Evolutionary conservation across 1,139 yeast species (phyloP).

Genomic region (Dujonia santamariae): DNA sequence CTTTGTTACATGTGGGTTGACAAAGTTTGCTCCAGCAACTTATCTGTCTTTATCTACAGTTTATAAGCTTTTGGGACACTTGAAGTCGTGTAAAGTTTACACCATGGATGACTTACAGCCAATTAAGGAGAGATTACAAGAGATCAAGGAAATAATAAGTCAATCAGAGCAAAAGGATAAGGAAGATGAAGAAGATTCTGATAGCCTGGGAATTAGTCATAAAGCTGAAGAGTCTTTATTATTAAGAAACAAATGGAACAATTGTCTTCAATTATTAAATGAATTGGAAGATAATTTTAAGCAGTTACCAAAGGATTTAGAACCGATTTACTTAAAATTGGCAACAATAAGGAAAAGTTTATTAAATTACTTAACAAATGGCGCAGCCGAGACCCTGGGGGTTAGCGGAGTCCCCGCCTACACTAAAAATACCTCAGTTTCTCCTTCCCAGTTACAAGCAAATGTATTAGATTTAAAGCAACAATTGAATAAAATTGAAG

Average conservation of each 20-base stretch:
- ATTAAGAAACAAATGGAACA: slow-evolving; percentile 55
- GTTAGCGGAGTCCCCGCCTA: too few species aligned
- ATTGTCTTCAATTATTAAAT: slow-evolving; percentile 53
- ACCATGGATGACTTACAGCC: slow-evolving; percentile 82
- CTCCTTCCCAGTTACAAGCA: background rate
- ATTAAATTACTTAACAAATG: slow-evolving; percentile 31
- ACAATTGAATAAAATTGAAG: slow-evolving; percentile 30
- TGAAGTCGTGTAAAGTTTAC: slow-evolving; percentile 75
- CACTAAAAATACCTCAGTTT: background rate
- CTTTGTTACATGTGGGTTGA: slow-evolving; percentile 86
- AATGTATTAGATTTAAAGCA: slow-evolving; percentile 18
- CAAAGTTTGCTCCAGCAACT: slow-evolving; percentile 89
- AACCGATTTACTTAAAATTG: slow-evolving; percentile 48
- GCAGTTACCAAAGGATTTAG: slow-evolving; percentile 55
- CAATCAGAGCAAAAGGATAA: slow-evolving; percentile 35
- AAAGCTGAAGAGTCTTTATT: slow-evolving; percentile 56
- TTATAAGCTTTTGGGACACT: slow-evolving; percentile 73
- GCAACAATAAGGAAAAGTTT: slow-evolving; percentile 32
- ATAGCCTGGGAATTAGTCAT: slow-evolving; percentile 17
- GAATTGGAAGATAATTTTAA: slow-evolving; percentile 53
- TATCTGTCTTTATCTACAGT: slow-evolving; percentile 87
- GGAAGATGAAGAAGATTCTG: slow-evolving; percentile 17
- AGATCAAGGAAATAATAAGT: slow-evolving; percentile 60
- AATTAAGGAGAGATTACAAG: slow-evolving; percentile 65
- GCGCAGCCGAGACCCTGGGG: slow-evolving; percentile 3